phyloP scores from a whole-genome alignment of 2,329 filamentous ascomycete genomes.

The Pseudogymnoascus sp. region DNA sequence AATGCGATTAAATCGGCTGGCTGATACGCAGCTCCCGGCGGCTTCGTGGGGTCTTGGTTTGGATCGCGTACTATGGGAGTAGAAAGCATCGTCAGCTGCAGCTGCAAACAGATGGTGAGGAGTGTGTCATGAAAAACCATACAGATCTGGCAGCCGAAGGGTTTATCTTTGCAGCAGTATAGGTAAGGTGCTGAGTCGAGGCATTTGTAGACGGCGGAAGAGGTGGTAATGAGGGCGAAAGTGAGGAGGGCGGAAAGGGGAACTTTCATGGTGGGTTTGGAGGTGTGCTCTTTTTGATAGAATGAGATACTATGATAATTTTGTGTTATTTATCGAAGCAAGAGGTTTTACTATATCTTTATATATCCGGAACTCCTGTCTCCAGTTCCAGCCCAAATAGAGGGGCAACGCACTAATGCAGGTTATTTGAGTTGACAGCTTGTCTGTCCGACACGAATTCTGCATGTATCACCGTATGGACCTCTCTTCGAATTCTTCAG shows the following conservation, averaged over 20 bases:
- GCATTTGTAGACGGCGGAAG: not conserved
- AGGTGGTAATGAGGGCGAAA: not conserved
- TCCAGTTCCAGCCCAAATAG: not conserved
- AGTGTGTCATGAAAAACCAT: too few relatives aligned
- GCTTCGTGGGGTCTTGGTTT: not conserved
- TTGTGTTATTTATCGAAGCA: not conserved
- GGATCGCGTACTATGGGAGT: not conserved
- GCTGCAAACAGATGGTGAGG: not conserved
- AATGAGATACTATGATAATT: not conserved
- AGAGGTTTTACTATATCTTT: not conserved
- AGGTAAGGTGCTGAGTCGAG: not conserved
- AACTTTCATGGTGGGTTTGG: not conserved
- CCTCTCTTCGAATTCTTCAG: not conserved
- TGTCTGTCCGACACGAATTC: not conserved
- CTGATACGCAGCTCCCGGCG: not conserved
- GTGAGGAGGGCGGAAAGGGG: not conserved
- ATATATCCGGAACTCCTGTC: not conserved
- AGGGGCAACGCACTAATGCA: not conserved
- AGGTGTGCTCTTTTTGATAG: not conserved
- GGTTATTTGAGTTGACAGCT: conserved; percentile 2
- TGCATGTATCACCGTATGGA: not conserved
- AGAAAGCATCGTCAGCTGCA: not conserved
- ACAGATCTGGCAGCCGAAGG: not conserved
- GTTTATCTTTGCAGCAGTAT: not conserved
- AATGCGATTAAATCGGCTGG: not conserved